phyloP scores from a whole-genome alignment of 495 filamentous ascomycete genomes.

The Talaromyces adpressus region DNA sequence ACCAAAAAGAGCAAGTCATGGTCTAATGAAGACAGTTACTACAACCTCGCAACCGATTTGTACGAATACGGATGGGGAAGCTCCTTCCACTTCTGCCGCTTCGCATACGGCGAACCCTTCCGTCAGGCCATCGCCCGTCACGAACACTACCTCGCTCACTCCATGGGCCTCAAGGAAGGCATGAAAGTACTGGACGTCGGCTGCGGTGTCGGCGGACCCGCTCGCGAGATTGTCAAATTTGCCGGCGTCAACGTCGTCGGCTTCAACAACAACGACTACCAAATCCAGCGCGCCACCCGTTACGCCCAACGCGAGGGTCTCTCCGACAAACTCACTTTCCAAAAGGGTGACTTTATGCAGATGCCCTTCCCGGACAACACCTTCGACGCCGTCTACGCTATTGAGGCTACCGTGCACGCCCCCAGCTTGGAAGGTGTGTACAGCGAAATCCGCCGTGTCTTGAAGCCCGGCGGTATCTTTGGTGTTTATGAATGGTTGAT shows the following conservation, averaged over 20 bases:
- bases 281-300: constrained; percentile 86
- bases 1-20: not conserved
- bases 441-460: constrained; percentile 84
- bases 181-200: constrained; percentile 96
- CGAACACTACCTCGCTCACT: constrained; percentile 94
- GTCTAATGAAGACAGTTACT: constrained; percentile 56
- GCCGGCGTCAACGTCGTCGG: constrained; percentile 83
- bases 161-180: constrained; percentile 75
- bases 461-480: constrained; percentile 94
- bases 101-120: constrained; percentile 82
- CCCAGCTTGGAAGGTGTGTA: constrained; percentile 94
- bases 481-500: constrained; percentile 99
- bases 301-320: constrained; percentile 81
- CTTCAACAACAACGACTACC: constrained; percentile 99
- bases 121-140: constrained; percentile 91
- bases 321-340: constrained; percentile 73
- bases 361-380: constrained; percentile 89
- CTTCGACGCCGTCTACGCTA: constrained; percentile 97
- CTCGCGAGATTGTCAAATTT: constrained; percentile 95
- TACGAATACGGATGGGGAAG: constrained; percentile 97
- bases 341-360: constrained; percentile 99
- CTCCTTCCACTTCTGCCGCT: constrained; percentile 98
- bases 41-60: constrained; percentile 94
- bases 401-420: constrained; percentile 95
- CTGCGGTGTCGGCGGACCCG: constrained; percentile 96